A percentile compares a stretch with the other conserved stretches of the same genome.
Evolutionary conservation across 2,329 filamentous ascomycete genomes (phyloP).

Genomic region (Colletotrichum ledebouriae): DNA sequence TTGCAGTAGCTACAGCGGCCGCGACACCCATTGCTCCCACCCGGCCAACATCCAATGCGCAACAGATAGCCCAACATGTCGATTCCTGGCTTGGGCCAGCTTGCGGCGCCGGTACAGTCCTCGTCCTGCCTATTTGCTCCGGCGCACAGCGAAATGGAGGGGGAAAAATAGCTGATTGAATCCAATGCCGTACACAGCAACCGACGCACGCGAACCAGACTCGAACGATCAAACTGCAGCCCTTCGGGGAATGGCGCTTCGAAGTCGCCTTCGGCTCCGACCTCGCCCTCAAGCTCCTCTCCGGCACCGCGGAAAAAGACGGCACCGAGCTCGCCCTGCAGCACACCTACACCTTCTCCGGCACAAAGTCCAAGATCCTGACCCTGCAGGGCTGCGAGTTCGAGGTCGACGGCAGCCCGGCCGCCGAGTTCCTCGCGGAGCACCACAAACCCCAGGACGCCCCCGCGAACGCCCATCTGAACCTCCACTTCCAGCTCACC

Average conservation of each 20-base stretch:
- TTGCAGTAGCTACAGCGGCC: neutral
- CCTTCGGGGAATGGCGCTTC: constrained; percentile 84
- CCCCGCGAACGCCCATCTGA: constrained; percentile 83
- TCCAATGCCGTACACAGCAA: constrained; percentile 31
- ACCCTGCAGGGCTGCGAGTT: constrained; percentile 93
- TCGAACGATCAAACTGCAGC: constrained; percentile 66
- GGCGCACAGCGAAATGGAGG: neutral
- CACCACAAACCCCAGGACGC: constrained; percentile 81
- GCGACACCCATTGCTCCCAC: neutral
- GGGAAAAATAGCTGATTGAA: no score
- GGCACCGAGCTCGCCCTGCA: constrained; percentile 91
- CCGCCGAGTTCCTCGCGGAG: constrained; percentile 69
- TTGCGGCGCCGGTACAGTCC: constrained; percentile 67
- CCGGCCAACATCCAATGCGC: constrained; percentile 11
- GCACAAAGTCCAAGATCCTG: constrained; percentile 87
- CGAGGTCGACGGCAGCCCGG: constrained; percentile 76
- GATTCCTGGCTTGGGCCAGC: constrained; percentile 80
- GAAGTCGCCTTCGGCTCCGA: constrained; percentile 69
- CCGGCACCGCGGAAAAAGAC: constrained; percentile 91
- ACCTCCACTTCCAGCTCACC: constrained; percentile 89
- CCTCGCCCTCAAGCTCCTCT: constrained; percentile 72
- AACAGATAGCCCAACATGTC: constrained; percentile 66
- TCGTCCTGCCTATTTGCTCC: neutral
- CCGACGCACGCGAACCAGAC: constrained; percentile 57
- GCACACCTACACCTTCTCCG: constrained; percentile 83